phyloP scores from a whole-genome alignment of 495 filamentous ascomycete species.

The Penicillium samsonianum region DNA sequence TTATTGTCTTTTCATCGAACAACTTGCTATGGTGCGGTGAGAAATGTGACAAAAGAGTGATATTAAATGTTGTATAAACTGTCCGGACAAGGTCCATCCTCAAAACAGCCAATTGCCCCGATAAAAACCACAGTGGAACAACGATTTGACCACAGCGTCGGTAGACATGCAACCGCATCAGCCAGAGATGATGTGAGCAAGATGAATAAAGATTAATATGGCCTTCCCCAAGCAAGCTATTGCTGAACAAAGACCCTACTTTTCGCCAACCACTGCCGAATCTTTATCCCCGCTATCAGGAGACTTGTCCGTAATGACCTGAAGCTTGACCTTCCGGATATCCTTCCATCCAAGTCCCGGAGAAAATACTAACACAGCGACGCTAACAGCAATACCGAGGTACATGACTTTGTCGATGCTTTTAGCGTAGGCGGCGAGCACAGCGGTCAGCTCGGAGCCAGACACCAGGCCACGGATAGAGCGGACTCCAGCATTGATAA shows the following conservation, averaged over 20 bases:
- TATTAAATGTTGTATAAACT: too few species aligned
- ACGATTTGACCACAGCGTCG: too few species aligned
- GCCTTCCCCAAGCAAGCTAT: too few species aligned
- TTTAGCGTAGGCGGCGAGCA: conserved; percentile 63
- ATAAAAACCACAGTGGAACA: too few species aligned
- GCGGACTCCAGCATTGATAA: conserved; percentile 55
- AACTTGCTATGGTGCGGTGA: too few species aligned
- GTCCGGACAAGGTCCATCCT: too few species aligned
- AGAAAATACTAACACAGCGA: conserved; percentile 15
- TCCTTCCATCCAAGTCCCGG: conserved; percentile 31
- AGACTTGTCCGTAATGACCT: neutral
- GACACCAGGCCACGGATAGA: conserved; percentile 48
- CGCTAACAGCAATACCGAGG: conserved; percentile 14
- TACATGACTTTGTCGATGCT: conserved; percentile 23
- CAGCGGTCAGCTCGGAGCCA: conserved; percentile 40
- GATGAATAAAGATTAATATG: too few species aligned
- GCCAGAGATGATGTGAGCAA: too few species aligned
- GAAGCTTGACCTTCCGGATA: conserved; percentile 20
- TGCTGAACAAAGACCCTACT: neutral
- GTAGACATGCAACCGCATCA: too few species aligned
- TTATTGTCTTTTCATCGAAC: too few species aligned
- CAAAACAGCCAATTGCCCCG: too few species aligned
- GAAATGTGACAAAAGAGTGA: too few species aligned
- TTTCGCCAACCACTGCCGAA: neutral
- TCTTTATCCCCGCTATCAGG: neutral